These are phyloP conservation scores for Herpetospermum pedunculosum DNA, from an alignment of 306 rosid genomes.

Conservation along the genomic window DNA sequence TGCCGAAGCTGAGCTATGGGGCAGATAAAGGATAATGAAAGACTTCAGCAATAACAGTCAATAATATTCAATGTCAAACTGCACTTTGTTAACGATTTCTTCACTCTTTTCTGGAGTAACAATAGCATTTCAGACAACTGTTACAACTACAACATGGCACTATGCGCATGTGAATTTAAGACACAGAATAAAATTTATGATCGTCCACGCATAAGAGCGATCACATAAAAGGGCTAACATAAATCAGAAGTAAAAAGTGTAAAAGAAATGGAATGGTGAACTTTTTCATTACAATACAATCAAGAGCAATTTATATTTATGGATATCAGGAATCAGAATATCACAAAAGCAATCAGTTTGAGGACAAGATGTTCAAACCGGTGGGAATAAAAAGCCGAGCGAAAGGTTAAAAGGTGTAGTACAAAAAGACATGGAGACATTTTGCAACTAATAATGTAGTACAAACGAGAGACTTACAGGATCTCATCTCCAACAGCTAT, in stretches of 20 bases:
- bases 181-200: background rate
- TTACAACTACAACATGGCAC: background rate
- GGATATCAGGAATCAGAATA: background rate
- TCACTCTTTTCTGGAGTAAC: background rate
- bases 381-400: background rate
- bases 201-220: background rate
- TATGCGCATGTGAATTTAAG: background rate
- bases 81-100: background rate
- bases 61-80: conserved; percentile 1
- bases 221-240: background rate
- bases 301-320: background rate
- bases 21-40: conserved; percentile 31
- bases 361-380: background rate
- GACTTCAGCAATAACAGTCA: conserved; percentile 35
- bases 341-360: background rate
- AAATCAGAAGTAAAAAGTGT: background rate
- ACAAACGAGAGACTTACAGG: conserved; percentile 57
- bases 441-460: background rate
- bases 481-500: conserved; percentile 92
- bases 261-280: background rate
- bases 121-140: background rate
- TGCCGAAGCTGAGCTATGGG: conserved; percentile 98
- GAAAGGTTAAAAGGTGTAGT: background rate
- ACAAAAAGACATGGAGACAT: background rate
- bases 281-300: background rate